Conservation (phyloP, 441 rosid species). For the Adansonia rubrostipa region DNA sequence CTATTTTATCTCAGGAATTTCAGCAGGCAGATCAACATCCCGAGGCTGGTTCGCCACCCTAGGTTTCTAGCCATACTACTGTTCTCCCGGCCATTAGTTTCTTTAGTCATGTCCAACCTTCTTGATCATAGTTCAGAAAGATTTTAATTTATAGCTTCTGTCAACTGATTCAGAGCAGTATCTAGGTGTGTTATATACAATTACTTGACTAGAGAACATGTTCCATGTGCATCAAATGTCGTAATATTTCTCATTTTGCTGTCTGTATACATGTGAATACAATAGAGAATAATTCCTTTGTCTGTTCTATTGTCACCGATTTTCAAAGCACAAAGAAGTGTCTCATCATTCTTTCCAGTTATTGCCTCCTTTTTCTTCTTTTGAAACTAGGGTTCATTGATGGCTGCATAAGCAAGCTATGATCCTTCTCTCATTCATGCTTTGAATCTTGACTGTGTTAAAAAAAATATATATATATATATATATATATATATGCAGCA, state of each 20-base stretch:
- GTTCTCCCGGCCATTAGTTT: background rate
- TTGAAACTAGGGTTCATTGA: background rate
- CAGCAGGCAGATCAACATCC: conserved; percentile 10
- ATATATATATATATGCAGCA: background rate
- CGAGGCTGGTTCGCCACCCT: background rate
- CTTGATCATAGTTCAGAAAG: background rate
- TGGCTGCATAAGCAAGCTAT: background rate
- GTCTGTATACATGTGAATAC: conserved; percentile 1
- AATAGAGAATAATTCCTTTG: background rate
- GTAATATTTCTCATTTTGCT: background rate
- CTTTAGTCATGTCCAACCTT: conserved; percentile 9
- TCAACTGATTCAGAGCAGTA: background rate
- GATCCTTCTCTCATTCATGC: background rate
- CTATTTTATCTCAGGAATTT: conserved; percentile 1
- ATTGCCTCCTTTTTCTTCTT: background rate
- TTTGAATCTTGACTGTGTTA: background rate
- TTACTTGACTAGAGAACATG: background rate
- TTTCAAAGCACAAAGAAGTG: background rate
- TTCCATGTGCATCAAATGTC: conserved; percentile 7
- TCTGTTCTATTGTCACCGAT: background rate
- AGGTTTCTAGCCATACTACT: background rate
- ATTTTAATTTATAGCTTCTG: conserved; percentile 3
- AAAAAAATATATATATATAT: background rate
- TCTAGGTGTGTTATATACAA: background rate
- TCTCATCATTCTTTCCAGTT: background rate